phyloP scores from a whole-genome alignment of 2,329 filamentous ascomycete species.

The Colletotrichum destructivum region DNA sequence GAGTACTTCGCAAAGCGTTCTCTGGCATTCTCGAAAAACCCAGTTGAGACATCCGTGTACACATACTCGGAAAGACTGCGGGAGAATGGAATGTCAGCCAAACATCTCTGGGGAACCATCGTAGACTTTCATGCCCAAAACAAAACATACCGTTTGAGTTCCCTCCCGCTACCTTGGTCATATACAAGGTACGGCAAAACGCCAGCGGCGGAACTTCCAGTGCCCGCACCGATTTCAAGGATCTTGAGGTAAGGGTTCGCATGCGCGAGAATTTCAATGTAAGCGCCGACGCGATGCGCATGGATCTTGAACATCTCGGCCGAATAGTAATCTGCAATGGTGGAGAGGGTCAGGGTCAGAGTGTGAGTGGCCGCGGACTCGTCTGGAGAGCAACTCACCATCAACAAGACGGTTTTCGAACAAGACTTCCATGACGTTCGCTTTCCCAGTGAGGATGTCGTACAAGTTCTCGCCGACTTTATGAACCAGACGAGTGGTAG shows the following conservation, averaged over 20 bases:
- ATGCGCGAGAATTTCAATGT: conserved; percentile 43
- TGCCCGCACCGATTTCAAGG: conserved; percentile 49
- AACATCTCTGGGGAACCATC: too few relatives aligned
- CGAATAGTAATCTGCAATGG: conserved; percentile 8
- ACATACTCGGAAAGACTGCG: too few relatives aligned
- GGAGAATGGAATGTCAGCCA: too few relatives aligned
- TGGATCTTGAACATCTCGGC: conserved; percentile 16
- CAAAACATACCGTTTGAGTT: too few relatives aligned
- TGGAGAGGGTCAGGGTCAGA: too few relatives aligned
- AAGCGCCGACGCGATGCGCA: conserved; percentile 9
- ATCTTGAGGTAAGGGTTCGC: conserved; percentile 50
- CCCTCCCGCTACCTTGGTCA: too few relatives aligned
- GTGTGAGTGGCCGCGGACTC: too few relatives aligned
- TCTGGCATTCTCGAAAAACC: conserved; percentile 57
- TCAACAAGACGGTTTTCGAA: conserved; percentile 21
- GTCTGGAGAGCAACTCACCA: conserved; percentile 8
- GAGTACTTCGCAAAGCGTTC: conserved; percentile 47
- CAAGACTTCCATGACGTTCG: conserved; percentile 17
- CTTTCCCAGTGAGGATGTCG: conserved; percentile 21
- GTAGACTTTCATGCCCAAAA: too few relatives aligned
- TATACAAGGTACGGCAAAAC: too few relatives aligned
- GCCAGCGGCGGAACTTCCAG: too few relatives aligned
- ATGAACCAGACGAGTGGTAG: conserved; percentile 12
- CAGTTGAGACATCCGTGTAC: conserved; percentile 59
- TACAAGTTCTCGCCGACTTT: conserved; percentile 16